Percentiles rank a stretch among this genome's conserved stretches.
phyloP scores from a whole-genome alignment of 75 land plant genomes.

The Pseudotsuga menziesii region DNA sequence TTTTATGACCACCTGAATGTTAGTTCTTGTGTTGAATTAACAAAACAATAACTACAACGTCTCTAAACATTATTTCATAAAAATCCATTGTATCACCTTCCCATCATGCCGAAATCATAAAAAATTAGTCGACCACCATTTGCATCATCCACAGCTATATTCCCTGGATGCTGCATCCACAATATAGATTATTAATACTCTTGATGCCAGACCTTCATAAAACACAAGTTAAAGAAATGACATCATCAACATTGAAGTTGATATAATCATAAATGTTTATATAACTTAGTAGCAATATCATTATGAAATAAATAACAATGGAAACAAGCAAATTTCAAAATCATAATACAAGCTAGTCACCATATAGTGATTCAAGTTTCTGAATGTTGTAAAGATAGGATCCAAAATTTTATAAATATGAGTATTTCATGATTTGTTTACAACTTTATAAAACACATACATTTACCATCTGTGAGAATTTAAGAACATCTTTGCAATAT shows the following conservation, averaged over 20 bases:
- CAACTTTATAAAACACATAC: background rate
- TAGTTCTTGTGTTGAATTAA: background rate
- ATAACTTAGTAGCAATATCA: background rate
- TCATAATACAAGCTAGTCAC: background rate
- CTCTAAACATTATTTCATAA: background rate
- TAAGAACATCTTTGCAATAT: background rate
- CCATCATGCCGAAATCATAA: conserved; percentile 99
- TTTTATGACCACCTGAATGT: conserved; percentile 1
- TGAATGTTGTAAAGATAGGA: background rate
- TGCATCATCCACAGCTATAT: conserved; percentile 97
- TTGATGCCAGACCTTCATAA: background rate
- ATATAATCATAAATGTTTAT: background rate
- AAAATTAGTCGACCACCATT: conserved; percentile 98
- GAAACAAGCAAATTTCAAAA: background rate
- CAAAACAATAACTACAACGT: background rate
- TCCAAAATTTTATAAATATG: background rate
- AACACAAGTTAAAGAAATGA: background rate
- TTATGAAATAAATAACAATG: background rate
- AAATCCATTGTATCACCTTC: conserved; percentile 50
- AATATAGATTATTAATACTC: conserved; percentile 7
- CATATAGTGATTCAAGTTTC: background rate
- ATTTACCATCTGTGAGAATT: background rate
- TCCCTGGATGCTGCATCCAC: conserved; percentile 91
- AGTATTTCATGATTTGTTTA: background rate
- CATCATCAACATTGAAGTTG: background rate